Evolutionary conservation across 352 stramenopile species (phyloP), one percentile per base, ranked within the genome.

Genomic region (Pythium biforme): DNA sequence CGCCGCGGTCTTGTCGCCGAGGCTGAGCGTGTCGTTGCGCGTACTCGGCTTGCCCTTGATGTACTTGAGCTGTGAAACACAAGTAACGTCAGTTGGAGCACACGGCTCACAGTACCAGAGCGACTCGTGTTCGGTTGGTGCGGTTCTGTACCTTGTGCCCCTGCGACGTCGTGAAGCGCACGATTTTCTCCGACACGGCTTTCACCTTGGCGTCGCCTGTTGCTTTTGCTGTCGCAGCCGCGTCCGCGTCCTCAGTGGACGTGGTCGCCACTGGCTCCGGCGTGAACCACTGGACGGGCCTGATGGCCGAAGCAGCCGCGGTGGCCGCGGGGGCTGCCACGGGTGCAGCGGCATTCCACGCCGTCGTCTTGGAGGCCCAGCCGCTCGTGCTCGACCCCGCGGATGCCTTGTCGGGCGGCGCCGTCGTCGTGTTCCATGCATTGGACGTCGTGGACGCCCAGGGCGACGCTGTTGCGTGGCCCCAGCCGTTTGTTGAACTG

Each of bases 41-140:
- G 73, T 63, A 17, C 74, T 62, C 60, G 83, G 68, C 56, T 77
- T 81, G 15, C 83, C 85, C 37, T 88, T 84, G 22, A 94, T 67
- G 60, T 90, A 94, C 58, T 92, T 90, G 41, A 94, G 66, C 65
- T 84, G 51, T 6, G 29, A 8, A 51, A 20, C 20, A 47, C 20
- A 39, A 22, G 47, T 25, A 34, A n/a, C 29, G 27, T 39, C 2
- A 39, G 14, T 7, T 14, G n/a, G n/a, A n/a, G n/a, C n/a, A n/a
- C n/a, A n/a, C n/a, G n/a, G n/a, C n/a, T n/a, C n/a, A n/a, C n/a
- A n/a, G n/a, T n/a, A n/a, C n/a, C n/a, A n/a, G n/a, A n/a, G n/a
- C n/a, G n/a, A n/a, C n/a, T n/a, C n/a, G n/a, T n/a, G n/a, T n/a
- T n/a, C n/a, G n/a, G n/a, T n/a, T n/a, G n/a, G n/a, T n/a, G n/a